Conservation (phyloP, 345 rosid genomes). For the Gossypium arboreum region DNA sequence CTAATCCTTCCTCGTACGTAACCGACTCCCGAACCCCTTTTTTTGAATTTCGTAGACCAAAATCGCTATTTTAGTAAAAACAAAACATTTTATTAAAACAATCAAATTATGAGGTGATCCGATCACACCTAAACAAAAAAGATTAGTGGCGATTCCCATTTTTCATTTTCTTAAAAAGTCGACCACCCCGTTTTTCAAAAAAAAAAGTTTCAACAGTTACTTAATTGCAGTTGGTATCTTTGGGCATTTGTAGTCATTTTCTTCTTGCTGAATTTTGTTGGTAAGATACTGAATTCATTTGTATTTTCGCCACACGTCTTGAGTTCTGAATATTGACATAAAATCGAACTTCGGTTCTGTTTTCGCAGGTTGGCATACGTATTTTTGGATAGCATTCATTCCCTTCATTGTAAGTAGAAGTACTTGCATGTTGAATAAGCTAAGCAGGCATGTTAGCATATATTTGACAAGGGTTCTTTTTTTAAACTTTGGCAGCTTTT, state of each 20-base stretch:
- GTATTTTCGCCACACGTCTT: background rate
- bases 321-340: background rate
- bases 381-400: constrained; percentile 71
- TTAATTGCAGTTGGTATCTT: constrained; percentile 75
- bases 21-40: too few species aligned
- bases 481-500: constrained; percentile 41
- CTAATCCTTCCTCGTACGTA: too few species aligned
- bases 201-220: background rate
- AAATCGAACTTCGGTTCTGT: background rate
- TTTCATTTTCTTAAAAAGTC: too few species aligned
- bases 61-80: too few species aligned
- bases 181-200: too few species aligned
- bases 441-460: too few species aligned
- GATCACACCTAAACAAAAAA: too few species aligned
- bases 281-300: constrained; percentile 28
- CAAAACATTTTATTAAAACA: too few species aligned
- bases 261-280: constrained; percentile 61
- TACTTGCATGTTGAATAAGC: background rate
- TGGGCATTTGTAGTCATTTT: constrained; percentile 80
- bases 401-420: constrained; percentile 54
- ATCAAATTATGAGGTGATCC: too few species aligned
- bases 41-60: too few species aligned
- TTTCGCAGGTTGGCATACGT: constrained; percentile 71
- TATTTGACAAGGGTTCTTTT: too few species aligned
- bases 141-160: too few species aligned